Evolutionary conservation across 176 grass and related monocot genomes (phyloP), one percentile per base, ranked within the genome.

Genomic region (Alloteropsis semialata): DNA sequence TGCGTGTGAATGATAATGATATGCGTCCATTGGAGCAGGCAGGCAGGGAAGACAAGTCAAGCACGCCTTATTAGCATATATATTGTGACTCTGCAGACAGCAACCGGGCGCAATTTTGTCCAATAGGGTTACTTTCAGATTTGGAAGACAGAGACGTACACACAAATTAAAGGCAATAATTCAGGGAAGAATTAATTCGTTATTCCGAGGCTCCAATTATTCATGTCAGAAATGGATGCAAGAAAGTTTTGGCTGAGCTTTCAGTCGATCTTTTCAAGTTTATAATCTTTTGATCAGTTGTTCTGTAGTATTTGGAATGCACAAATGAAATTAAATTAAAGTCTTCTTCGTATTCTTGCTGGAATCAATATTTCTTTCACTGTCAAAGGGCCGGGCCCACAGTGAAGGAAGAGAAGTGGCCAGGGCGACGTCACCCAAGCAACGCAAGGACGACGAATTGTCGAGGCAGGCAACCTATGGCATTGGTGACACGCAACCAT

Each of bases 31-130:
- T 9, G 8, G 10, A 63, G 38, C 17, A 75, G n/a, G n/a, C n/a
- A 65, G 30, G 54, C 3, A 36, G 5, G 34, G 69, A 51, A 45
- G 86, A 32, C 42, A 44, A 72, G 86, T 88, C 80, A 65, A 39
- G 37, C 33, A 73, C 37, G 81, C 28, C 28, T 22, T 53, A 46
- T 46, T 79, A 6, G 57, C 55, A 79, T 62, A 34, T 60, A n/a
- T 65, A 7, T 27, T 33, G 62, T 66, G 63, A 37, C 34, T 36
- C 4, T 66, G 22, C 28, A 78, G 54, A 84, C 73, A 73, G 45
- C 57, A 45, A 79, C 46, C 37, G 32, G 34, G 22, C 0, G 63
- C 16, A 48, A 27, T 56, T 39, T 73, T 30, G 16, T 51, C 49
- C 22, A 39, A 22, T 32, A 29, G 0, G 8, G 48, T 50, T 50